A percentile compares a stretch with the other conserved stretches of the same genome.
phyloP scores from a whole-genome alignment of 208 protist genomes.

The Leishmania major region DNA sequence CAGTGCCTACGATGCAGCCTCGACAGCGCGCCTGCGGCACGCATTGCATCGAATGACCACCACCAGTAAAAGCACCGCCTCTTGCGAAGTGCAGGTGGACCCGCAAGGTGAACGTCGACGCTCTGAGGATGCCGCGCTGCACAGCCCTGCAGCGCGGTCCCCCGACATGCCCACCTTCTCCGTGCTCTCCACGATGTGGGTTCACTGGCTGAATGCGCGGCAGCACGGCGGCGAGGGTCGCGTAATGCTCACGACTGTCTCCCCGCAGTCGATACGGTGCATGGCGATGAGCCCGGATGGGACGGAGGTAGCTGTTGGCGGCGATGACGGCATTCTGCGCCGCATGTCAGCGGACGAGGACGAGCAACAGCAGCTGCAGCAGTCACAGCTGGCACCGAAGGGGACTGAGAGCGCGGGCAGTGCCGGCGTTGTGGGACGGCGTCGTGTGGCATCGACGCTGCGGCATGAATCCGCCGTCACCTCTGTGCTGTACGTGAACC shows the following conservation, averaged over 20 bases:
- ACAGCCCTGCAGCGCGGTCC: neutral
- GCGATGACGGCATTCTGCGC: constrained; percentile 59
- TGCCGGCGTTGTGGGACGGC: neutral
- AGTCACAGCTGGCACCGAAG: constrained; percentile 27
- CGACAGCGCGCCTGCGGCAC: constrained; percentile 10
- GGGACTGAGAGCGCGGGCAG: constrained; percentile 18
- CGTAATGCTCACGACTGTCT: constrained; percentile 37
- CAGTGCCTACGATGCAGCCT: constrained; percentile 38
- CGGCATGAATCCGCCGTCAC: constrained; percentile 43
- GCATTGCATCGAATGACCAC: constrained; percentile 1
- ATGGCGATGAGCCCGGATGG: constrained; percentile 56
- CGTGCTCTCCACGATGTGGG: constrained; percentile 35
- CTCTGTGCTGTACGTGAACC: constrained; percentile 74
- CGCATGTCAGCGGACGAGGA: constrained; percentile 33
- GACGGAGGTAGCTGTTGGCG: constrained; percentile 55
- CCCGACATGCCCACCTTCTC: neutral
- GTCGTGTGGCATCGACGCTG: constrained; percentile 22
- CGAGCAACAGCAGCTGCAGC: constrained; percentile 29
- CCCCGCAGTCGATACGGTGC: constrained; percentile 48
- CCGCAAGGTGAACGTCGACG: neutral
- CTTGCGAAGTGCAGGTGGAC: neutral
- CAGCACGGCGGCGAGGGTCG: constrained; percentile 63
- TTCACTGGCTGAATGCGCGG: constrained; percentile 65
- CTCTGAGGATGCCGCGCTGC: neutral
- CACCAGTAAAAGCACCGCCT: neutral